These are phyloP conservation scores for Plasmodium knowlesi DNA, from an alignment of 169 alveolate species.

Conservation along the genomic window DNA sequence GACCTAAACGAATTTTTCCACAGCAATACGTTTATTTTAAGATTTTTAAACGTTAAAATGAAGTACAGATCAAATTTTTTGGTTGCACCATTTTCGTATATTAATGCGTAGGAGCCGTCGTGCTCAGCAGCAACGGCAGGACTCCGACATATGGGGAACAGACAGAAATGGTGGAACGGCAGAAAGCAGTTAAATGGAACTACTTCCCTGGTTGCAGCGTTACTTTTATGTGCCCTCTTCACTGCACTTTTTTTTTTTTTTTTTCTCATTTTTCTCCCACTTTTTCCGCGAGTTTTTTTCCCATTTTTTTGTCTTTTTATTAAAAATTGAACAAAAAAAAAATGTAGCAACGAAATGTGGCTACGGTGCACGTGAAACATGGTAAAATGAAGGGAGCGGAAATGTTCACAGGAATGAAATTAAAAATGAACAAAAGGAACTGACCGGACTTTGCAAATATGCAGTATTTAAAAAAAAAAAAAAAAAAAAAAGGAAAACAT, in stretches of 20 bases:
- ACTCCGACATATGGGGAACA: background rate
- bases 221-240: background rate
- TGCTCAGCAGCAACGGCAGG: background rate
- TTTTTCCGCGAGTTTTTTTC: background rate
- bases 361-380: background rate
- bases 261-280: background rate
- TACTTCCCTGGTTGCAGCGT: background rate
- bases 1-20: conserved; percentile 82
- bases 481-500: background rate
- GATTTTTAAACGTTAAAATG: conserved; percentile 84
- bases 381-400: background rate
- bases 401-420: background rate
- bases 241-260: background rate
- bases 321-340: background rate
- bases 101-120: conserved; percentile 76
- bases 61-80: conserved; percentile 84
- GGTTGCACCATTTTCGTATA: conserved; percentile 83
- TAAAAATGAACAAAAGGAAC: background rate
- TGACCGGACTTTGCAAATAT: background rate
- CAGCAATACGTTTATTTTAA: conserved; percentile 80
- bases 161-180: background rate
- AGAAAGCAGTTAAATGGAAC: background rate
- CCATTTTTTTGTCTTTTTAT: background rate
- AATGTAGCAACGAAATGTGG: background rate
- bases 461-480: background rate